Evolutionary conservation across 805 yeast species (phyloP), one percentile per base, ranked within the genome.

Genomic region (Candida koratica): DNA sequence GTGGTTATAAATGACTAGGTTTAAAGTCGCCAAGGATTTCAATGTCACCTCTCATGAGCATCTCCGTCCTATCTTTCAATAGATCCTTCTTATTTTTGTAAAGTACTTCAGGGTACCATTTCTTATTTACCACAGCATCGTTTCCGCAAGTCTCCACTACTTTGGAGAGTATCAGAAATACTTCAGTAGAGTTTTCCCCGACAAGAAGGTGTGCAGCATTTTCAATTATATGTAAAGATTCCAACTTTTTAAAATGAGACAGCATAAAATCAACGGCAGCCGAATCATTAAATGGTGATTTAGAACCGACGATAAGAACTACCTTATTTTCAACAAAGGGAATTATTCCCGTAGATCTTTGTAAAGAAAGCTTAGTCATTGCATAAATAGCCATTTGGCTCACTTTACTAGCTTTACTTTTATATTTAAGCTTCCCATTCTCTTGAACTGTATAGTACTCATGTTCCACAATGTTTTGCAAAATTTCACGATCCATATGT

Each of bases 261-360:
- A 27, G 29, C 18, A 60, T 52, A 18, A 50, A 58, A 2, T 49
- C 49, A n/a, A 52, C 56, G 15, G 69, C 55, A 14, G 60, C 67
- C 9, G 65, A 64, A 2, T 81, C 78, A 43, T 73, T 73, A 84
- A 84, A 81, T 5, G 61, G 68, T 0, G 77, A 75, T 2, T 58
- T 53, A 2, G 54, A 64, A 1, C 83, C 87, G 8, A 61, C 55
- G 3, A 79, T 58, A 38, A 73, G 70, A 27, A 69, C 56, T 1
- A 72, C 71, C 0, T 81, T 83, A 1, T 60, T 53, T 12, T 55
- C 55, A 5, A 77, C 51, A 17, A 52, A 51, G 4, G 55, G 48
- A 25, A 75, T 47, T 4, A 61, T 42, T 1, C 53, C 47, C 46
- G 61, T 53, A 0, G 72, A 62, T 37, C 53, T 47, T 1, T 50